phyloP scores from a whole-genome alignment of 305 asterid genomes.

The Fraxinus dipetala region DNA sequence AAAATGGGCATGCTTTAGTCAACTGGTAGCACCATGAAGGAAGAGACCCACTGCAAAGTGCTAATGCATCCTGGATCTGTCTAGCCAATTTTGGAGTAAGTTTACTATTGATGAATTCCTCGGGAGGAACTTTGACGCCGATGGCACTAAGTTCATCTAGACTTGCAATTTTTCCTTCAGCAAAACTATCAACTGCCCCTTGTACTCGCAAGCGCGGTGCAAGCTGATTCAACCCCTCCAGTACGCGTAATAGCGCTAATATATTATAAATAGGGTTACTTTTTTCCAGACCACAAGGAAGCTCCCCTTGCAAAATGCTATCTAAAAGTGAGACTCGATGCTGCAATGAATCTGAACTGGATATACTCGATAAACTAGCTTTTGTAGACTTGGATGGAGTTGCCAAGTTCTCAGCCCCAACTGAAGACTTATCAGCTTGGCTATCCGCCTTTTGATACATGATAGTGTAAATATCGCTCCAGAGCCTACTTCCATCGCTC shows the following conservation, averaged over 20 bases:
- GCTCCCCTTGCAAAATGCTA: conserved; percentile 91
- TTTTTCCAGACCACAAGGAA: conserved; percentile 89
- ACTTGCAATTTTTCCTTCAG: conserved; percentile 64
- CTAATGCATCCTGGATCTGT: conserved; percentile 95
- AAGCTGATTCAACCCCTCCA: conserved; percentile 91
- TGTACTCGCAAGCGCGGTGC: conserved; percentile 72
- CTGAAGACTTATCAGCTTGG: conserved; percentile 58
- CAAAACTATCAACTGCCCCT: conserved; percentile 53
- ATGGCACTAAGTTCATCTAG: conserved; percentile 47
- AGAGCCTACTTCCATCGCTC: conserved; percentile 83
- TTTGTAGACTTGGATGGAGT: conserved; percentile 56
- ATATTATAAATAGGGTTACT: conserved; percentile 80
- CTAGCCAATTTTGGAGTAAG: conserved; percentile 91
- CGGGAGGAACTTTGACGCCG: conserved; percentile 55
- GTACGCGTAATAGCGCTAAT: conserved; percentile 76
- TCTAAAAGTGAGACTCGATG: conserved; percentile 68
- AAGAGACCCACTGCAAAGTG: conserved; percentile 92
- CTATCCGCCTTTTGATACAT: conserved; percentile 73
- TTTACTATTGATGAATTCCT: conserved; percentile 73
- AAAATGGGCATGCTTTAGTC: conserved; percentile 92
- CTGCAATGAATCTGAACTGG: conserved; percentile 38
- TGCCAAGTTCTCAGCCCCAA: conserved; percentile 48
- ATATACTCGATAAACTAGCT: conserved; percentile 49
- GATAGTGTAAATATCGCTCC: conserved; percentile 91
- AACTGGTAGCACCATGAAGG: conserved; percentile 99